Conservation (phyloP, 78 protist species). For the Dictyostelium discoideum region DNA sequence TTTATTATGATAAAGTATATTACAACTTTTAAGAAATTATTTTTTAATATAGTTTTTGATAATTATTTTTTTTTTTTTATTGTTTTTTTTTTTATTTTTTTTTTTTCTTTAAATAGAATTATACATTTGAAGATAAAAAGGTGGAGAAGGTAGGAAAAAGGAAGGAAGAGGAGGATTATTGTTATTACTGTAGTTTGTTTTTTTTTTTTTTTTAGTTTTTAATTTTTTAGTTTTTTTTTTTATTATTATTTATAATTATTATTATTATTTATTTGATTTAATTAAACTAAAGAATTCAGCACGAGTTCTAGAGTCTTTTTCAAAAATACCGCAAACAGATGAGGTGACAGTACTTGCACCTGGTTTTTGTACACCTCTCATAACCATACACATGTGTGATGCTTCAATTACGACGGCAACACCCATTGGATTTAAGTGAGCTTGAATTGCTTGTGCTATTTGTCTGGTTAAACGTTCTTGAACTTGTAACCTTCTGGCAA, state of each 20-base stretch:
- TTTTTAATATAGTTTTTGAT: no score
- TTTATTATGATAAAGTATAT: no score
- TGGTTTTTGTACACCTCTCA: conserved; percentile 96
- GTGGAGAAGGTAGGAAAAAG: no score
- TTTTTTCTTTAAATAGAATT: no score
- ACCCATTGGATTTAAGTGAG: conserved; percentile 92
- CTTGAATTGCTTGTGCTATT: conserved; percentile 90
- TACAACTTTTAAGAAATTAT: no score
- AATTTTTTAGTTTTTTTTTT: neutral
- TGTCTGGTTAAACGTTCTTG: conserved; percentile 96
- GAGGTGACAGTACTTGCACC: conserved; percentile 87
- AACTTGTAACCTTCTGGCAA: conserved; percentile 91
- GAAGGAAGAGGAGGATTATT: no score
- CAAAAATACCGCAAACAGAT: conserved; percentile 88
- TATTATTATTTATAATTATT: neutral
- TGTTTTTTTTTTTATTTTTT: no score
- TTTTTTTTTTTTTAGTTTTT: neutral
- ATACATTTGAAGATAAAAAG: no score
- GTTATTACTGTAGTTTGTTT: no score
- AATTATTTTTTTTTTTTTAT: no score
- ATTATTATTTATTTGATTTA: neutral
- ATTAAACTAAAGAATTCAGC: conserved; percentile 88
- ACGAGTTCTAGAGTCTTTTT: conserved; percentile 85
- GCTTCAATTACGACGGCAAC: conserved; percentile 95
- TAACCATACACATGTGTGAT: conserved; percentile 96